phyloP scores from a whole-genome alignment of 2,329 filamentous ascomycete genomes.

The Arachnomyces sp. region DNA sequence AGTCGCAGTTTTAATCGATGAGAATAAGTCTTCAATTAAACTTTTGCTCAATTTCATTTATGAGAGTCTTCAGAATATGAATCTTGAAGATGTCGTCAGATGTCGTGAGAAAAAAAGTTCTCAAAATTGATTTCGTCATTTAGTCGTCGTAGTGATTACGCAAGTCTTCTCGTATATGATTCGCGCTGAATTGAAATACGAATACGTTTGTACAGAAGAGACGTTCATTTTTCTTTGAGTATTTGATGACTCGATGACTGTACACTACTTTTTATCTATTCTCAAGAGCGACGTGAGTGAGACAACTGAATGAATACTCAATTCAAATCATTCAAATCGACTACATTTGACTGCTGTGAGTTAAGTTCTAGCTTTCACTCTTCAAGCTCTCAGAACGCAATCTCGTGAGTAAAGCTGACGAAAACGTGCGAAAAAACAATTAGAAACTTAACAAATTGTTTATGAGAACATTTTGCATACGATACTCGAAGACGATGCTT shows the following conservation, averaged over 20 bases:
- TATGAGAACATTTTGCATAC: no score
- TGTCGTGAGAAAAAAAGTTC: conserved; percentile 18
- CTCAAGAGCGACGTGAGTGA: conserved; percentile 18
- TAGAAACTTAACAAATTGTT: no score
- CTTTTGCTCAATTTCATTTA: no score
- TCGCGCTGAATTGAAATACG: conserved; percentile 15
- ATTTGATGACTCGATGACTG: conserved; percentile 14
- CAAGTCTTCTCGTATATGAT: conserved; percentile 26
- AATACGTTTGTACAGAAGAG: conserved; percentile 24
- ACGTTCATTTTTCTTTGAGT: conserved; percentile 25
- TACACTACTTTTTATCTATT: conserved; percentile 20
- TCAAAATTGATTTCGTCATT: conserved; percentile 17
- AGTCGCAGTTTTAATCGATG: conserved; percentile 18
- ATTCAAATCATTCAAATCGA: no score
- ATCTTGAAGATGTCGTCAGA: conserved; percentile 19
- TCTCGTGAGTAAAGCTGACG: no score
- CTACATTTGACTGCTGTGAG: conserved; percentile 25
- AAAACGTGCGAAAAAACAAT: no score
- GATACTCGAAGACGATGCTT: no score
- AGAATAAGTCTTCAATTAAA: conserved; percentile 18
- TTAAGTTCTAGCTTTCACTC: conserved; percentile 25
- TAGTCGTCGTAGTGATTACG: conserved; percentile 19
- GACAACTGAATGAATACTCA: conserved; percentile 14
- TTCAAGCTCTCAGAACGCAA: conserved; percentile 25
- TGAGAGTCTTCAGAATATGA: conserved; percentile 17